Evolutionary conservation across 352 stramenopile genomes (phyloP).

Genomic region (Thalassiosira livingstoniorum): DNA sequence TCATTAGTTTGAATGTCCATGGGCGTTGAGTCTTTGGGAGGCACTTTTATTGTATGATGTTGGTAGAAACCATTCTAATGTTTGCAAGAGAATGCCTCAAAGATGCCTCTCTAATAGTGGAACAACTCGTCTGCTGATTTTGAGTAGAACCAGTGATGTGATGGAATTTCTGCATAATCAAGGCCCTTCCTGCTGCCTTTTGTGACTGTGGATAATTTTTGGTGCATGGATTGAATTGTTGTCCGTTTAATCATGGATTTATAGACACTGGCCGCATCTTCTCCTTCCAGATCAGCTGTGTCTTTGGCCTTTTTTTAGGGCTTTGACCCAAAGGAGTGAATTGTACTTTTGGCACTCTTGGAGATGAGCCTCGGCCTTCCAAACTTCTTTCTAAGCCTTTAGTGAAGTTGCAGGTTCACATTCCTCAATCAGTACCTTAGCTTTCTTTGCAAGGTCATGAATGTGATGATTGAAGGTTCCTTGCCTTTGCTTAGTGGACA

Average conservation of each 20-base stretch:
- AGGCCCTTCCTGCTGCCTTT: not conserved
- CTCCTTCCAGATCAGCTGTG: not conserved
- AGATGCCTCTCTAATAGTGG: constrained; percentile 3
- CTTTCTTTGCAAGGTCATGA: not conserved
- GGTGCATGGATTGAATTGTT: not conserved
- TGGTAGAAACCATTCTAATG: not conserved
- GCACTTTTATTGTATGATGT: constrained; percentile 7
- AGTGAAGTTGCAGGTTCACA: not conserved
- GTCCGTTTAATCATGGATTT: not conserved
- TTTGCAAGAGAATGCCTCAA: not conserved
- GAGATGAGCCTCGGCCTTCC: not conserved
- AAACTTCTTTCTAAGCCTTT: not conserved
- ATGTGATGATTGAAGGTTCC: not conserved
- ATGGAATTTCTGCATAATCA: not conserved
- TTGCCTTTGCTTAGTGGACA: constrained; percentile 1
- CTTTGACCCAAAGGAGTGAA: constrained; percentile 9
- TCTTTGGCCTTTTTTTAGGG: constrained; percentile 23
- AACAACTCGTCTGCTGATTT: not conserved
- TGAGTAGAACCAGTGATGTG: constrained; percentile 8
- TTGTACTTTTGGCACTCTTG: too few relatives aligned
- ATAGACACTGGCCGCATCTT: not conserved
- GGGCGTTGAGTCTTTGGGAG: not conserved
- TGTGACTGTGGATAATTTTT: not conserved
- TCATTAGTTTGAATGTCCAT: not conserved
- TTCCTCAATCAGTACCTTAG: not conserved